Conservation (phyloP, 2,329 filamentous ascomycete species). For the Cladophialophora psammophila region DNA sequence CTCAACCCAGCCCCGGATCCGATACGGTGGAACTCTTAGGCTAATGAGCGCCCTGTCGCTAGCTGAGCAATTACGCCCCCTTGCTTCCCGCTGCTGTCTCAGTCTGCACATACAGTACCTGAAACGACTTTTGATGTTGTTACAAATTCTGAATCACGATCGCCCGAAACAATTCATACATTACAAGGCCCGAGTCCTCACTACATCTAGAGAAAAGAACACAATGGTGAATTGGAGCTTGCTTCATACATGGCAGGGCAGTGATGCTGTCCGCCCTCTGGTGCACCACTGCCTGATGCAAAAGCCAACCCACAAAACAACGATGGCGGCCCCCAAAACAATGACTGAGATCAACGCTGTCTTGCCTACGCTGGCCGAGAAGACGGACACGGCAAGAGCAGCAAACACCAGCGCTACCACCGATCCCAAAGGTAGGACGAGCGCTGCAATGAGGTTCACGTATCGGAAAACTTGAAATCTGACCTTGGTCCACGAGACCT, state of each 20-base stretch:
- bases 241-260: neutral
- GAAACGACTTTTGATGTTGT: neutral
- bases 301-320: constrained; percentile 7
- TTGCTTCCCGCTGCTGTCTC: constrained; percentile 2
- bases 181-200: neutral
- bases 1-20: neutral
- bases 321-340: neutral
- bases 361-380: neutral
- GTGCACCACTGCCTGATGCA: constrained; percentile 4
- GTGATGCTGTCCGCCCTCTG: neutral
- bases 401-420: constrained; percentile 7
- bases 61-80: neutral
- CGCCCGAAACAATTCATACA: neutral
- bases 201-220: neutral
- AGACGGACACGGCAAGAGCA: constrained; percentile 7
- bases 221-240: neutral
- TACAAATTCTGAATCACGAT: neutral
- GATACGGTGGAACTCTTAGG: neutral
- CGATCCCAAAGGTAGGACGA: neutral
- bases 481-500: neutral
- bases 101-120: neutral
- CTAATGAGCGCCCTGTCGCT: neutral
- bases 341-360: constrained; percentile 7
- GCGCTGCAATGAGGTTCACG: constrained; percentile 4
- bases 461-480: neutral